Evolutionary conservation across 2,329 filamentous ascomycete genomes (phyloP), one percentile per base, ranked within the genome.

Genomic region (Cyphellophora attinorum): DNA sequence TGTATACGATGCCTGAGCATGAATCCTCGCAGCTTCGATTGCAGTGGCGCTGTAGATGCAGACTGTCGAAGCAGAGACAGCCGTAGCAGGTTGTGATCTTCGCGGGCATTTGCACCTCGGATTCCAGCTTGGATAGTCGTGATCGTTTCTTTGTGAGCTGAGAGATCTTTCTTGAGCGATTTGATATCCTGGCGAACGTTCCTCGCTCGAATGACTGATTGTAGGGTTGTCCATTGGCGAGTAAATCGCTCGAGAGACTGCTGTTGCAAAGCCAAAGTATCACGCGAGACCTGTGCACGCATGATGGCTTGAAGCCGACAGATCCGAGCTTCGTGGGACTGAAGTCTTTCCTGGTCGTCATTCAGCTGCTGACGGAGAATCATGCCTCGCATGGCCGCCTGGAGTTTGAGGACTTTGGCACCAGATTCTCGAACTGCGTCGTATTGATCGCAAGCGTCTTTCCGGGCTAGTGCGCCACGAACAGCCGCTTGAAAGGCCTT

Each of bases 351-450:
- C 27, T 38, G 35, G 13, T 42, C 31, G 12, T 33, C 27, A 12
- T 40, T 29, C 16, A 47, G 32, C 19, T 31, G 30, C 5, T 33
- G 29, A 17, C 47, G 38, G 4, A 33, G 19, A 28, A 54, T 47
- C 25, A 54, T 45, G 49, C 81, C 83, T 40, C 82, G 72, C 46
- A 77, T 70, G 27, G 72, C 71, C 36, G 79, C 74, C 59, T 86
- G 81, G 11, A 76, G 52, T 17, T 57, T 49, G 23, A 54, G 70
- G 58, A 85, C 71, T 45, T 75, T 68, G 28, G 72, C 67, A 37
- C 86, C 70, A 32, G 79, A 74, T 35, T 74, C 74, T 44, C 69
- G 72, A 34, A 72, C 79, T 40, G 68, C 65, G 44, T 69, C 66
- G 51, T 86, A 70, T 50, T 80, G 70, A 52, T 64, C 55, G 28